Conservation (phyloP, 192 early-diverging fungal species). For the Pilaira anomala region DNA sequence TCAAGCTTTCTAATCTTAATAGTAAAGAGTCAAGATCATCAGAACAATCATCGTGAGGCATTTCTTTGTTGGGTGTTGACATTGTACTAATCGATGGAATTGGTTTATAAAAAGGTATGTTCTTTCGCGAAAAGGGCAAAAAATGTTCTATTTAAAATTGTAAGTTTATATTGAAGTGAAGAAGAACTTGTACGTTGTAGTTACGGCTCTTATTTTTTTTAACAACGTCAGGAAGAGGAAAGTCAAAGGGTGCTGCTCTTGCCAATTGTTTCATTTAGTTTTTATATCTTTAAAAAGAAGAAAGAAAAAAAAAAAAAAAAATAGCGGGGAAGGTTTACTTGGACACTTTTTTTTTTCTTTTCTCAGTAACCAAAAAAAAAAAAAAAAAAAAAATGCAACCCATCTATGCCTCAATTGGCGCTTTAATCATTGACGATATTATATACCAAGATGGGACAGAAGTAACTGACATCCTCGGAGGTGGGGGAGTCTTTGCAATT, state of each 20-base stretch:
- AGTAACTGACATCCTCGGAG: conserved; percentile 32
- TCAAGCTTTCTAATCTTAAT: neutral
- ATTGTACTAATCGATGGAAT: neutral
- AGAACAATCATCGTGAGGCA: neutral
- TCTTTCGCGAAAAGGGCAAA: neutral
- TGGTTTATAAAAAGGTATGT: neutral
- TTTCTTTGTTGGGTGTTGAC: neutral
- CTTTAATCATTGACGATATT: conserved; percentile 40
- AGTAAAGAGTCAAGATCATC: neutral
- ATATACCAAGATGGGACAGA: conserved; percentile 32
- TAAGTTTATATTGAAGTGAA: neutral
- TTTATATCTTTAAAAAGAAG: neutral
- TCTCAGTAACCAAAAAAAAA: neutral
- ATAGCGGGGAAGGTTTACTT: neutral
- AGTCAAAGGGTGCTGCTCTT: neutral
- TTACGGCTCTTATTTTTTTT: neutral
- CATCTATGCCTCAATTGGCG: conserved; percentile 25
- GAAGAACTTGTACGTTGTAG: neutral
- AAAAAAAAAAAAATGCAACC: no score
- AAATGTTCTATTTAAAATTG: neutral
- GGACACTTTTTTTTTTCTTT: conserved; percentile 1
- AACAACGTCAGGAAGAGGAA: neutral
- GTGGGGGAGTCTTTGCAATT: conserved; percentile 41
- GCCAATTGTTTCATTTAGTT: neutral
- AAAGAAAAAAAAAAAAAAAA: neutral